Percentiles rank a stretch among this genome's conserved stretches.
Evolutionary conservation across 345 rosid species (phyloP).

Genomic region (Zanthoxylum bungeanum): DNA sequence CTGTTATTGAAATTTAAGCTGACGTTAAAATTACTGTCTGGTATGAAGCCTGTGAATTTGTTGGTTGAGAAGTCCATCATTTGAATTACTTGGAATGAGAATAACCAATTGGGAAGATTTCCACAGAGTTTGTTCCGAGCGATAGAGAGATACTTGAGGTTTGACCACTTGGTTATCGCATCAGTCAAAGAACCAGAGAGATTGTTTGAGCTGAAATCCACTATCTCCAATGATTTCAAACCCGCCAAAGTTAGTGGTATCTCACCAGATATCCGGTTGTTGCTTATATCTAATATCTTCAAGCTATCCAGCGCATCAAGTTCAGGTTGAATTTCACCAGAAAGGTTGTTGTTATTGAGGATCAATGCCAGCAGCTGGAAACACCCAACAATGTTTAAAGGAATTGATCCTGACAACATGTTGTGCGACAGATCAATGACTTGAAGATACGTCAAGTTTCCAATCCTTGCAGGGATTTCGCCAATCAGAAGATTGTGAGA

Average conservation of each 20-base stretch:
- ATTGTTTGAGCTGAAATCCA: constrained; percentile 80
- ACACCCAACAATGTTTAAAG: constrained; percentile 78
- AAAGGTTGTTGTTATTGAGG: constrained; percentile 70
- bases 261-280: constrained; percentile 76
- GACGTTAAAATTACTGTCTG: constrained; percentile 68
- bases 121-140: constrained; percentile 79
- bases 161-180: constrained; percentile 84
- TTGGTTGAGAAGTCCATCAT: constrained; percentile 78
- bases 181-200: constrained; percentile 77
- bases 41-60: constrained; percentile 73
- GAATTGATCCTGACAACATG: constrained; percentile 70
- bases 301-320: constrained; percentile 84
- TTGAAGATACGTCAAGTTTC: constrained; percentile 87
- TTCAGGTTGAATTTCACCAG: constrained; percentile 86
- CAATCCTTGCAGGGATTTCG: constrained; percentile 74
- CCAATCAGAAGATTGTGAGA: constrained; percentile 77
- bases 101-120: constrained; percentile 71
- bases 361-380: constrained; percentile 80
- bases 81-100: constrained; percentile 64
- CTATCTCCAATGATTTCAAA: constrained; percentile 77
- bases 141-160: constrained; percentile 71
- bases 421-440: constrained; percentile 80
- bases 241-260: constrained; percentile 88
- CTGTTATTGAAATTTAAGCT: constrained; percentile 50
- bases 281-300: constrained; percentile 79